A percentile compares a stretch with the other conserved stretches of the same genome.
Evolutionary conservation across 2,329 filamentous ascomycete genomes (phyloP).

Genomic region (Gnomoniopsis sp.): DNA sequence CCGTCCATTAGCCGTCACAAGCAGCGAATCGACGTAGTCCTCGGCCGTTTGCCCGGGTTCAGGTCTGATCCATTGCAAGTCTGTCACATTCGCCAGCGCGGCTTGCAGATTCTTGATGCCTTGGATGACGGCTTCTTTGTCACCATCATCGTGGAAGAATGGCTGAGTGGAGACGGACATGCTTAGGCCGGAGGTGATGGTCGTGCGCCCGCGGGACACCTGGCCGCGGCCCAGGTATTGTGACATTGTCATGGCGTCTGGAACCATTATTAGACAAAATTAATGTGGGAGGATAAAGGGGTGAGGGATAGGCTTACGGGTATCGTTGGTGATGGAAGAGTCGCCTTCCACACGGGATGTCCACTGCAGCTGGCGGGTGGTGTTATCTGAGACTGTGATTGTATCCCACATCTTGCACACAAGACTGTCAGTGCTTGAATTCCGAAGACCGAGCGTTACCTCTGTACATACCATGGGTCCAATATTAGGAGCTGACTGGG

Average conservation of each 20-base stretch:
- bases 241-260: constrained; percentile 49
- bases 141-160: constrained; percentile 56
- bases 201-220: constrained; percentile 58
- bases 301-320: constrained; percentile 16
- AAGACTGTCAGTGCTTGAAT: not conserved
- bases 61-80: constrained; percentile 56
- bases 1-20: constrained; percentile 16
- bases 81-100: constrained; percentile 49
- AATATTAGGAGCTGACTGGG: constrained; percentile 64
- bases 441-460: not conserved
- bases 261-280: not conserved
- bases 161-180: constrained; percentile 58
- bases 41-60: constrained; percentile 47
- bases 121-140: constrained; percentile 60
- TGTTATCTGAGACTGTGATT: constrained; percentile 54
- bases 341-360: constrained; percentile 48
- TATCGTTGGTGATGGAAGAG: constrained; percentile 23
- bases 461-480: constrained; percentile 42
- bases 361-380: constrained; percentile 62
- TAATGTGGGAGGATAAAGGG: not conserved
- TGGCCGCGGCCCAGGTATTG: constrained; percentile 64
- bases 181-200: constrained; percentile 54
- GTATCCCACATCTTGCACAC: constrained; percentile 48
- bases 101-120: constrained; percentile 59
- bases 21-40: constrained; percentile 48